These are phyloP conservation scores for Camellia japonica DNA, from an alignment of 148 eudicot genomes.

Conservation along the genomic window DNA sequence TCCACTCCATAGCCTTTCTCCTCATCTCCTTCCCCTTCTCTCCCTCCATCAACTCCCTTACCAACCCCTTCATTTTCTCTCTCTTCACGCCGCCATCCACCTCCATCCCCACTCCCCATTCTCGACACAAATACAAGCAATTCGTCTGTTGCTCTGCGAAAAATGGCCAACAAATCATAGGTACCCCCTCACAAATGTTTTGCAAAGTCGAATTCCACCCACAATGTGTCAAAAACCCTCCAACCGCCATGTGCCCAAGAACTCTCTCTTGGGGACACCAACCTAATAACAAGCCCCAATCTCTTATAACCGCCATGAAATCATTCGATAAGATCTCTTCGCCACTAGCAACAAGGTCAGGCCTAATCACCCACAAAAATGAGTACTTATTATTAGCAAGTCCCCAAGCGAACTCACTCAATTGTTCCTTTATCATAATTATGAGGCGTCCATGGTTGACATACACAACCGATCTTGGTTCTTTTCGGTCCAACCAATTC, in stretches of 20 bases:
- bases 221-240: slow-evolving; percentile 31
- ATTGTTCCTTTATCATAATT: too few relatives aligned
- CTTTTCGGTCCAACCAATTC: too few relatives aligned
- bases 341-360: too few relatives aligned
- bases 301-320: too few relatives aligned
- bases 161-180: slow-evolving; percentile 52
- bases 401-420: too few relatives aligned
- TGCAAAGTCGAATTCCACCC: slow-evolving; percentile 39
- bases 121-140: slow-evolving; percentile 23
- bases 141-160: slow-evolving; percentile 44
- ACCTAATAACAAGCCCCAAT: slow-evolving; percentile 12
- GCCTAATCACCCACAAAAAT: too few relatives aligned
- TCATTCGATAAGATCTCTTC: too few relatives aligned
- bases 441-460: too few relatives aligned
- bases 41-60: slow-evolving; percentile 44
- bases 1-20: slow-evolving; percentile 31
- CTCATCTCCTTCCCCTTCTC: slow-evolving; percentile 6
- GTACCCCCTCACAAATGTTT: slow-evolving; percentile 39
- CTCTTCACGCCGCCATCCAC: slow-evolving; percentile 30
- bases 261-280: slow-evolving; percentile 33
- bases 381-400: too few relatives aligned
- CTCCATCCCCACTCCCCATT: slow-evolving; percentile 56
- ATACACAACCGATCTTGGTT: too few relatives aligned
- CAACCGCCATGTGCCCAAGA: slow-evolving; percentile 21
- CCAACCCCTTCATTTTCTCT: slow-evolving; percentile 32